Base-by-base conservation (phyloP, 768 basidiomycete species). In the Calvatia gigantea region DNA sequence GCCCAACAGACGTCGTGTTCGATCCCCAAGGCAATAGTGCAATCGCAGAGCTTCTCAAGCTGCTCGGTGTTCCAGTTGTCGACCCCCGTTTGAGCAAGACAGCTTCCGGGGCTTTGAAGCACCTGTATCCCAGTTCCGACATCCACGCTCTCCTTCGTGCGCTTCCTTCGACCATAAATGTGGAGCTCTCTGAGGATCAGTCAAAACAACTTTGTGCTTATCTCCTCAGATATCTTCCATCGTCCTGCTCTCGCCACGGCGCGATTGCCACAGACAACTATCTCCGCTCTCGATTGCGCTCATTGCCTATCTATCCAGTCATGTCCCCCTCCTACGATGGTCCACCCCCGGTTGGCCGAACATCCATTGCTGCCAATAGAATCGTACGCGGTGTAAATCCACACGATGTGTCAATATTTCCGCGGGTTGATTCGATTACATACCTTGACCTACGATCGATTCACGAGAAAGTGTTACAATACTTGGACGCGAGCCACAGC, bases 41-140 rank as follows among this genome's bases (percentile, higher is more conserved):
- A 21, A 27, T 65, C 8, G 51, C 66, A 2, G 38, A 52, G 2
- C 52, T 62, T 6, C 62, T 77, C 12, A 58, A 62, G 31, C 38
- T 52, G 6, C 55, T 77, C 1, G 69, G 70, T 0, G 56, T 78
- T 1, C 57, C 67, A 1, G 73, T 79, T 49, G 51, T 77, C 11
- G 64, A 74, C 45, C 57, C 64, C 1, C 55, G 59, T 0, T 64
- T 75, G 15, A 45, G 53, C 7, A 33, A 41, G 2, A 17, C 53
- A 2, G 67, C 67, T 0, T 65, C 66, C 4, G 19, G 27, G 15
- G 54, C 37, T 4, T 29, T 55, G 6, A 47, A 29, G 25, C 32
- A 55, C 6, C n/a, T 46, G 9, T 9, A 29, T 6, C 17, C 45
- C 29, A 46, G 32, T 19, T 55, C 54, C 7, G 29, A 55, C 14